Conservation (phyloP, 2,329 filamentous ascomycete genomes). For the Fusarium tanahbumbuense region DNA sequence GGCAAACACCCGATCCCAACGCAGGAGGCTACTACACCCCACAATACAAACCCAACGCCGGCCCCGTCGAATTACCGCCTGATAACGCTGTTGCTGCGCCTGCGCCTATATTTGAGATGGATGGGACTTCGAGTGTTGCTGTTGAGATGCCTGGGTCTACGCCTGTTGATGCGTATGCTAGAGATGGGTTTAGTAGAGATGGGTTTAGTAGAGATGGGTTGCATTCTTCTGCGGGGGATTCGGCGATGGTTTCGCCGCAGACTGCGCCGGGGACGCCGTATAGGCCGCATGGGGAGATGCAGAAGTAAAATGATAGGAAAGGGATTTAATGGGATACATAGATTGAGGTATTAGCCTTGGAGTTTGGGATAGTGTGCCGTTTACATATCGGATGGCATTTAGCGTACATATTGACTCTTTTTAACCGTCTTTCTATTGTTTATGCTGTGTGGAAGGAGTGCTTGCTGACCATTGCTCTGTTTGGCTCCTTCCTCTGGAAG, state of each 20-base stretch:
- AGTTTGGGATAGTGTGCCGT: conserved; percentile 22
- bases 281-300: neutral
- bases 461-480: too few relatives aligned
- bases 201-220: neutral
- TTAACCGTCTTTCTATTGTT: too few relatives aligned
- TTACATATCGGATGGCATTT: conserved; percentile 2
- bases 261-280: conserved; percentile 25
- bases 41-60: neutral
- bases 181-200: neutral
- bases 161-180: conserved; percentile 3
- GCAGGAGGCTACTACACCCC: conserved; percentile 18
- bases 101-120: conserved; percentile 42
- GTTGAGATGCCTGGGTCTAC: conserved; percentile 32
- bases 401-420: conserved; percentile 18
- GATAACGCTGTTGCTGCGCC: conserved; percentile 8
- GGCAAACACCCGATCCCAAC: conserved; percentile 14
- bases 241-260: neutral
- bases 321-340: conserved; percentile 18
- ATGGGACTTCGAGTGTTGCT: conserved; percentile 22
- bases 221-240: neutral
- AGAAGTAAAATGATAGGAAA: neutral
- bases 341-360: conserved; percentile 21
- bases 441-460: too few relatives aligned
- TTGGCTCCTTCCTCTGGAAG: too few relatives aligned
- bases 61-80: conserved; percentile 28